Evolutionary conservation across 306 rosid genomes (phyloP), one percentile per base, ranked within the genome.

Genomic region (Phaseolus lunatus): DNA sequence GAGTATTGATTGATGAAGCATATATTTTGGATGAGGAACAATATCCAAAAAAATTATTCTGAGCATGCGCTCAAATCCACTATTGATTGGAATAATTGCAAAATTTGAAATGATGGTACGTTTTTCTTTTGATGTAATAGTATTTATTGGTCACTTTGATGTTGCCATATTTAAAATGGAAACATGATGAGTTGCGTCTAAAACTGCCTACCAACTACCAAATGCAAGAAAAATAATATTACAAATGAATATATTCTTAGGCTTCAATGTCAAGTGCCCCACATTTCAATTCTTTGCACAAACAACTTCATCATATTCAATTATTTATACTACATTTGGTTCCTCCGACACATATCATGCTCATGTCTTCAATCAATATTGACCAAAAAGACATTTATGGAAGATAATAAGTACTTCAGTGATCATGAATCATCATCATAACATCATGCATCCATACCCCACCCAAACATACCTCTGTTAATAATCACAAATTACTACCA

Each of bases 311-410:
- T 74, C 48, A 62, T 79, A 74, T 43, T 61, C 63, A 83, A 79
- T 79, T 69, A 83, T 59, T 83, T 57, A 61, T 64, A 61, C 53
- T 70, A 67, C 81, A 61, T 68, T 79, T 79, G 74, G 78, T 84
- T 75, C 59, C 66, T 79, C 87, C 87, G 68, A 84, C 87, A 80
- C 72, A 31, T 44, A 70, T 75, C 82, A 84, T 84, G 84, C 72
- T 64, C 18, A 48, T 84, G 87, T 80, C 84, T 70, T 62, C 75
- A 63, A 75, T 84, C 84, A 79, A 75, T 79, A 64, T 84, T 80
- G 81, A 84, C 84, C 79, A 71, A 70, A 73, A 80, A 70, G 76
- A 74, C 78, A 75, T 18, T 56, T 41, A 80, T 71, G 67, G 71
- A 71, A 64, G 65, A 80, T 79, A 69, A 78, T 79, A 58, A 73